Percentiles rank a stretch among this genome's conserved stretches.
These are phyloP conservation scores for Barnettozyma wickerhamii DNA, from an alignment of 805 yeast genomes.

Conservation along the genomic window DNA sequence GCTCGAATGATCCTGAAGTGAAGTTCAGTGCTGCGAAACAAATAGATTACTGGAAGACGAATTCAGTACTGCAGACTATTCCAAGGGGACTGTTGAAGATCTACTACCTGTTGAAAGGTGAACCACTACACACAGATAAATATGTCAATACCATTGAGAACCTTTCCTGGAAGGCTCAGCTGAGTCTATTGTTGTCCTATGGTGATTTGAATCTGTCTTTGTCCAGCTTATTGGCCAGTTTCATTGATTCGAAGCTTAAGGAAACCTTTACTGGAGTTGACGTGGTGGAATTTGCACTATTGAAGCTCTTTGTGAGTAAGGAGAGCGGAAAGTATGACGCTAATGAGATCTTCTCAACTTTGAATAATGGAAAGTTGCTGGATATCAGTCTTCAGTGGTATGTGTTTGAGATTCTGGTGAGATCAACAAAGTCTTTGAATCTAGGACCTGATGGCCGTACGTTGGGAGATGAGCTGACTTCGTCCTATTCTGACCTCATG, in stretches of 20 bases:
- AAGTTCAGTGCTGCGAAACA: constrained; percentile 54
- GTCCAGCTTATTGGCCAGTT: constrained; percentile 28
- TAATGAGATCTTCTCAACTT: constrained; percentile 14
- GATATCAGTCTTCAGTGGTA: constrained; percentile 49
- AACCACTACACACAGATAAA: constrained; percentile 27
- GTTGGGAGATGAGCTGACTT: constrained; percentile 35
- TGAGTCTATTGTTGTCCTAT: constrained; percentile 60
- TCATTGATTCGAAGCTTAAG: constrained; percentile 22
- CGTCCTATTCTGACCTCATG: constrained; percentile 48
- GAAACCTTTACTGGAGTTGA: too few species aligned
- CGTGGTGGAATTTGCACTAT: constrained; percentile 21
- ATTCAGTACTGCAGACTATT: constrained; percentile 37
- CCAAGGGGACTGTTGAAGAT: constrained; percentile 55
- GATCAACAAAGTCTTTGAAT: constrained; percentile 26
- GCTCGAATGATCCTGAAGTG: constrained; percentile 62
- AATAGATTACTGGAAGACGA: constrained; percentile 58
- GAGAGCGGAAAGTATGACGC: constrained; percentile 15
- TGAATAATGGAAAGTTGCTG: constrained; percentile 19
- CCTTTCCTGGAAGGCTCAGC: constrained; percentile 61
- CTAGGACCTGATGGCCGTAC: constrained; percentile 19
- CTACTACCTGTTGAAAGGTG: constrained; percentile 61
- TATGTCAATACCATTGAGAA: constrained; percentile 36
- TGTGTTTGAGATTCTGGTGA: constrained; percentile 38
- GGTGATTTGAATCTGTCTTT: constrained; percentile 43
- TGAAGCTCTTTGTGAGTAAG: constrained; percentile 28